Base-by-base conservation (phyloP, 129 eudicot genomes). In the Flaveria bidentis region DNA sequence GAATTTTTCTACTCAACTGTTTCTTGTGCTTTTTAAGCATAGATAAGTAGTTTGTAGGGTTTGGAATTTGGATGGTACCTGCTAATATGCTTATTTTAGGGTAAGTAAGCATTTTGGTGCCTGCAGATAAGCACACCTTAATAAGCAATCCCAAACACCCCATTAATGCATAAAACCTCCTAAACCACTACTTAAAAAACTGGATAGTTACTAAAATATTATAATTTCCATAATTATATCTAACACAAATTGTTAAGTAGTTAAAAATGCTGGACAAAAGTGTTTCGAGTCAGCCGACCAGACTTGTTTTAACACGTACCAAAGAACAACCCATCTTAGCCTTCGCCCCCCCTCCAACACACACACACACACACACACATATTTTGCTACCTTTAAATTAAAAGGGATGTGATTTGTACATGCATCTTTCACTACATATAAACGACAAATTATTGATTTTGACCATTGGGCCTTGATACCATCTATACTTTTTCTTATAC, bases 241-340 rank as follows among this genome's bases (percentile, higher is more conserved):
- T 17, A 33, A 18, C 0, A 10, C 26, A 39, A 3, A 39, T 8
- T n/a, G 10, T n/a, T 67, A 50, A 50, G 5, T 9, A 50, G 3
- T 50, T 50, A 50, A 50, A 50, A 17, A 50, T 15, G 55, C 5
- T 17, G 3, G 15, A 66, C 28, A 67, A 41, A 67, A 66, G 52
- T 66, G 52, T 66, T 66, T 17, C 6, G 17, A 18, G 15, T 66
- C 51, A 67, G 41, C 51, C 26, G 0, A 39, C 44, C 26, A n/a
- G 2, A 53, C 61, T 50, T n/a, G 15, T 66, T 66, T 41, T 33
- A n/a, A 67, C 72, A 6, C 49, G 18, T 42, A 67, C 71, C 71
- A 67, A 67, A 8, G 69, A 39, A 39, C 11, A 17, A 4, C 30
- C n/a, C 9, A 6, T 55, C 20, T 55, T 20, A 20, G 9, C 25